Base-by-base conservation (phyloP, 106 monocot species). In the Amphibolis antarctica region DNA sequence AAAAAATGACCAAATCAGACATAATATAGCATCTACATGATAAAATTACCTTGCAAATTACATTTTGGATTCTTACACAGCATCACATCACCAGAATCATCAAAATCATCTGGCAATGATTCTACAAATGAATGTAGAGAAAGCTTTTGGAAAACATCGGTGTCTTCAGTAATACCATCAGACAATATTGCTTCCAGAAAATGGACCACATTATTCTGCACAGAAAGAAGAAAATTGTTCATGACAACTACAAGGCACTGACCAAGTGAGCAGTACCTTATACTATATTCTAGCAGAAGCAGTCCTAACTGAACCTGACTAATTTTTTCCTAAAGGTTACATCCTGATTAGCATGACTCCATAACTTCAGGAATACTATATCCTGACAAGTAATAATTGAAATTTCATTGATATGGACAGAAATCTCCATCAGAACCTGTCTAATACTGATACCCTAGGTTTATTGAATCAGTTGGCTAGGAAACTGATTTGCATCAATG, bases 41-140 rank as follows among this genome's bases (percentile, higher is more conserved):
- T 44, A n/a, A 50, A 22, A 65, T 15, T 83, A 93, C 88, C 93
- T 88, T 80, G 69, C 22, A 62, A 24, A 73, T 67, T 60, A 65
- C 57, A 67, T 58, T 43, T 46, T 28, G 48, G 60, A 30, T 53
- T 51, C 9, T 60, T 63, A 50, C 28, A 62, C 17, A 36, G 4
- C 36, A 60, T 18, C 55, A 63, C 13, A 66, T 21, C 55, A 0
- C 29, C 66, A 59, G 64, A 44, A 57, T 69, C 60, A 48, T 76
- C 51, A 29, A 68, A 60, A 67, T 71, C 72, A 64, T 55, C 30
- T 63, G 85, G 76, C 21, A 88, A 67, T 52, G 58, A 72, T 62
- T 75, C 76, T 47, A 70, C 26, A 75, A 59, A 53, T 25, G 65
- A 42, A 69, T 64, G 63, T 43, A 74, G 36, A 55, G 49, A 43